Conservation (phyloP, 164 flowering plant species). For the Aristolochia fimbriata region DNA sequence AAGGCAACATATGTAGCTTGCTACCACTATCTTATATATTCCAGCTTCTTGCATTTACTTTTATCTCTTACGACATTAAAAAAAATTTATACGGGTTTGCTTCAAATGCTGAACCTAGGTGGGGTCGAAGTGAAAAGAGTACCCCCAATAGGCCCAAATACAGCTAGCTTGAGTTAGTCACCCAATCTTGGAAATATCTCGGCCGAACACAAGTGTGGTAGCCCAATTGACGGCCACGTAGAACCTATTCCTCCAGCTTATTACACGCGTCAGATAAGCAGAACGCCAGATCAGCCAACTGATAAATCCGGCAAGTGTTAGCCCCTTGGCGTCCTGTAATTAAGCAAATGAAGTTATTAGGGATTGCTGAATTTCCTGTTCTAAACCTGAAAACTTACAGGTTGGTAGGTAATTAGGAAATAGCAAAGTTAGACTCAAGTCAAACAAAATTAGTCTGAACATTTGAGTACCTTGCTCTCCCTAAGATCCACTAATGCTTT, state of each 20-base stretch:
- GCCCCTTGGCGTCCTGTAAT: slow-evolving; percentile 59
- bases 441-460: no score
- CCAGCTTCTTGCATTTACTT: no score
- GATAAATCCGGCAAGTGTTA: slow-evolving; percentile 57
- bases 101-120: no score
- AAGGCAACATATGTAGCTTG: no score
- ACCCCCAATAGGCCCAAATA: no score
- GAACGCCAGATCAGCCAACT: slow-evolving; percentile 89
- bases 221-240: slow-evolving; percentile 88
- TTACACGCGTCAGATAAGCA: slow-evolving; percentile 69
- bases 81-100: no score
- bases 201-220: slow-evolving; percentile 69
- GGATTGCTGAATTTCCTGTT: neutral
- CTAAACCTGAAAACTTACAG: no score
- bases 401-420: no score
- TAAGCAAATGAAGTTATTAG: neutral
- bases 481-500: slow-evolving; percentile 84
- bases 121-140: no score
- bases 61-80: no score
- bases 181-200: slow-evolving; percentile 59
- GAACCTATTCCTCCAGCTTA: slow-evolving; percentile 89
- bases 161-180: slow-evolving; percentile 19
- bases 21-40: no score
- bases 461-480: slow-evolving; percentile 48
- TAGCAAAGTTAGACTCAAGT: no score